Evolutionary conservation across 2,329 filamentous ascomycete genomes (phyloP).

Genomic region (Byssoonygena ceratinophila): DNA sequence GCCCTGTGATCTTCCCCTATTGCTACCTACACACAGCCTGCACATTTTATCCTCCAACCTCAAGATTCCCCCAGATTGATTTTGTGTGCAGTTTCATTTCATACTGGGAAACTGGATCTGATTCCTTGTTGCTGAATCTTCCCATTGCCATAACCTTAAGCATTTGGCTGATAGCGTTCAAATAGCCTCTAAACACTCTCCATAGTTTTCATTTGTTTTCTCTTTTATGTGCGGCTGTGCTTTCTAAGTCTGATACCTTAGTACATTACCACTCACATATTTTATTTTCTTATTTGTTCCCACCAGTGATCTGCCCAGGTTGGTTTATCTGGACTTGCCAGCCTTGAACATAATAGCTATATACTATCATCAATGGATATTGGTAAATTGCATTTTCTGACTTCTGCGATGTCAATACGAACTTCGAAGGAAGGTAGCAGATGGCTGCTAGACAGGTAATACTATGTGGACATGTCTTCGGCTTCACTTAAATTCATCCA

Average conservation of each 20-base stretch:
- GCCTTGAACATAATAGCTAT: slow-evolving; percentile 3
- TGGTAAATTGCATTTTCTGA: background rate
- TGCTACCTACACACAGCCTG: background rate
- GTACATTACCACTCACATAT: slow-evolving; percentile 8
- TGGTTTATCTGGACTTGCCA: background rate
- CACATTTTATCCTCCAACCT: background rate
- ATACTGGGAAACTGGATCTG: background rate
- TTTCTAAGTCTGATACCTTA: slow-evolving; percentile 10
- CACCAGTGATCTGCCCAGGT: background rate
- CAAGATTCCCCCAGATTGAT: background rate
- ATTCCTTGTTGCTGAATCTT: background rate
- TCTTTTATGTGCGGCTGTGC: slow-evolving; percentile 19
- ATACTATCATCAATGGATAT: slow-evolving; percentile 4
- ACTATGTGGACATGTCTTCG: background rate
- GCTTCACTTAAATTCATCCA: slow-evolving; percentile 4
- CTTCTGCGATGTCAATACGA: background rate
- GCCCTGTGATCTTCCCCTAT: background rate
- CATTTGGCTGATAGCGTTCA: slow-evolving; percentile 9
- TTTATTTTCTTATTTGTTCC: background rate
- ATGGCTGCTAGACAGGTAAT: background rate
- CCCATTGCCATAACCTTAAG: background rate
- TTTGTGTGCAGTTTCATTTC: background rate
- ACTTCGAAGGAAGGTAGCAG: background rate
- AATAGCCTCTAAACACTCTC: slow-evolving; percentile 2
- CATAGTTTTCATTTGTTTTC: slow-evolving; percentile 17